A percentile compares a stretch with the other conserved stretches of the same genome.
Evolutionary conservation across 2,329 filamentous ascomycete species (phyloP).

Genomic region (Ascochyta rabiei): DNA sequence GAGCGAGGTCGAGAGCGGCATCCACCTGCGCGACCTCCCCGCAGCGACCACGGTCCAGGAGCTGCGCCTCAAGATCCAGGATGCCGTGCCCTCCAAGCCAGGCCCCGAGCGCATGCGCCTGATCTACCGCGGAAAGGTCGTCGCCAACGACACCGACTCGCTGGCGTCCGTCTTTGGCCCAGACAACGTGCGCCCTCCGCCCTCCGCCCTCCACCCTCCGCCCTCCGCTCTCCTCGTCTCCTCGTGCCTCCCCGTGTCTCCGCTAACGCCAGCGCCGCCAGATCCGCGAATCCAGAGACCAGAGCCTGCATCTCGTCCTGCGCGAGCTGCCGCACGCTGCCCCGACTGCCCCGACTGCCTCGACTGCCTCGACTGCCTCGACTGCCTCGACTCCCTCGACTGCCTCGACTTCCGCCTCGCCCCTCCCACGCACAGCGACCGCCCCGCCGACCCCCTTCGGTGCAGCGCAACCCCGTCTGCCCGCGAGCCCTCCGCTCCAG

Average conservation of each 20-base stretch:
- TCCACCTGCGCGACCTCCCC: slow-evolving; percentile 41
- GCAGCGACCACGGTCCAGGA: slow-evolving; percentile 55
- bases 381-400: too few species aligned
- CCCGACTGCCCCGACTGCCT: slow-evolving; percentile 18
- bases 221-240: too few species aligned
- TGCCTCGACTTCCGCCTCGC: neutral
- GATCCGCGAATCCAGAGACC: slow-evolving; percentile 45
- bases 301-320: slow-evolving; percentile 48
- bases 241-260: neutral
- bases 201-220: too few species aligned
- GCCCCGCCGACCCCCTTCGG: slow-evolving; percentile 50
- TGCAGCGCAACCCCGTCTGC: slow-evolving; percentile 20
- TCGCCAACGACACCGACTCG: slow-evolving; percentile 56
- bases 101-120: slow-evolving; percentile 57
- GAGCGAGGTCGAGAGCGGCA: slow-evolving; percentile 43
- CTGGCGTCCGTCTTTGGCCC: slow-evolving; percentile 59
- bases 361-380: slow-evolving; percentile 46
- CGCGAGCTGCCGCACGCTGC: slow-evolving; percentile 36
- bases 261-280: slow-evolving; percentile 27
- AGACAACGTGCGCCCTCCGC: slow-evolving; percentile 53
- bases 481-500: slow-evolving; percentile 29
- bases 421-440: slow-evolving; percentile 36
- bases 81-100: slow-evolving; percentile 52
- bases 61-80: slow-evolving; percentile 60
- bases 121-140: slow-evolving; percentile 63